These are phyloP conservation scores for Nemania sp. DNA, from an alignment of 2,329 filamentous ascomycete species.

Conservation along the genomic window DNA sequence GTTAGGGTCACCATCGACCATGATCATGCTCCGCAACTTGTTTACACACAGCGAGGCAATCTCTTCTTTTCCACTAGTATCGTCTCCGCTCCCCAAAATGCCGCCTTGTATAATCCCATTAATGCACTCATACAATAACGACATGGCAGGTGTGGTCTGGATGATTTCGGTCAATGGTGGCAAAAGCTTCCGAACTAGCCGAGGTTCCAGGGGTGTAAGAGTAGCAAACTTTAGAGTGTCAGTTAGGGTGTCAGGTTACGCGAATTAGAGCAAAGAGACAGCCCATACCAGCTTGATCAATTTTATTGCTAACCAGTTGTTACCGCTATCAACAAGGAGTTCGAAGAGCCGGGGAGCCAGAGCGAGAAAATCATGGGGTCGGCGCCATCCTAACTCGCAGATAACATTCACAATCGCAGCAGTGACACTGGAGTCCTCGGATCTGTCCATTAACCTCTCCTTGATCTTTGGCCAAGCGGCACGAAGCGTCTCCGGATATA, in stretches of 20 bases:
- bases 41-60: conserved; percentile 92
- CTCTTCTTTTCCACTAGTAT: conserved; percentile 85
- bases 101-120: conserved; percentile 98
- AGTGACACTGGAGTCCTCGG: conserved; percentile 92
- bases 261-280: not conserved
- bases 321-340: conserved; percentile 87
- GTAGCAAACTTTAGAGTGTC: conserved; percentile 80
- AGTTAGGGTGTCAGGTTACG: conserved; percentile 38
- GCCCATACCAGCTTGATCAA: conserved; percentile 87
- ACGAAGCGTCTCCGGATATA: conserved; percentile 94
- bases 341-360: conserved; percentile 93
- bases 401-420: conserved; percentile 97
- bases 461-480: conserved; percentile 98
- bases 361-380: conserved; percentile 92
- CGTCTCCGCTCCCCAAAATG: conserved; percentile 85
- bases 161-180: conserved; percentile 94
- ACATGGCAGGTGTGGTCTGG: conserved; percentile 95
- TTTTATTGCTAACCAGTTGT: conserved; percentile 99
- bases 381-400: conserved; percentile 93
- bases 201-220: conserved; percentile 89
- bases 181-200: conserved; percentile 89
- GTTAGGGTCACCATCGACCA: conserved; percentile 93
- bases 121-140: conserved; percentile 97
- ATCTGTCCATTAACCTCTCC: conserved; percentile 88
- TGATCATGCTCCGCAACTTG: conserved; percentile 93